These are phyloP conservation scores for Flaveria floridana DNA, from an alignment of 140 eudicot species.

Conservation along the genomic window DNA sequence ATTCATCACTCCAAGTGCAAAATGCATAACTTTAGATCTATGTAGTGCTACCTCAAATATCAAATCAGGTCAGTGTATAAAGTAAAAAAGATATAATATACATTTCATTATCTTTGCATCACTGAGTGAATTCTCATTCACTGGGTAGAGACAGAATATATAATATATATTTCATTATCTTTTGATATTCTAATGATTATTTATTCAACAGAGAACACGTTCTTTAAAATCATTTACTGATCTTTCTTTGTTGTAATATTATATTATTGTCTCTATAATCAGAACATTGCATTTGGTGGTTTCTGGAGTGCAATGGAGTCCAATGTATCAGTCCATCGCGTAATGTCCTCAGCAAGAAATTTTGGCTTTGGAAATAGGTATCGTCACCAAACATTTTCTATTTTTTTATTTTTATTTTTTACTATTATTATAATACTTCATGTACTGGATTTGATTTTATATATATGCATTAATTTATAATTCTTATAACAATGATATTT, in stretches of 20 bases:
- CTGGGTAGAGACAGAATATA: slow-evolving; percentile 51
- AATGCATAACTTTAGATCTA: no score
- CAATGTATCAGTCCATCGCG: slow-evolving; percentile 89
- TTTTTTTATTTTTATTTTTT: background rate
- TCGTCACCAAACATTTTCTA: background rate
- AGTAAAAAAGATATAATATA: no score
- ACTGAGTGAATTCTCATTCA: slow-evolving; percentile 91
- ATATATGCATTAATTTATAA: background rate
- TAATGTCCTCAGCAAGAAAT: slow-evolving; percentile 94
- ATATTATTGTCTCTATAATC: slow-evolving; percentile 21
- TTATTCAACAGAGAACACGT: slow-evolving; percentile 6
- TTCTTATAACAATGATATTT: background rate
- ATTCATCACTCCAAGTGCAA: no score
- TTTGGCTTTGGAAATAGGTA: slow-evolving; percentile 95
- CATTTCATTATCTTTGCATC: slow-evolving; percentile 51
- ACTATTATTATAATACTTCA: background rate
- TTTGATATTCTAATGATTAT: background rate
- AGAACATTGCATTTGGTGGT: slow-evolving; percentile 43
- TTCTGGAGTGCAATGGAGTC: slow-evolving; percentile 99
- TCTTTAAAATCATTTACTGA: background rate
- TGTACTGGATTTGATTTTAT: slow-evolving; percentile 1
- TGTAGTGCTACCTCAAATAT: no score
- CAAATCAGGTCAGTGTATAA: no score
- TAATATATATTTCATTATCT: background rate
- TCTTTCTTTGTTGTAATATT: slow-evolving; percentile 8